These are phyloP conservation scores for Cryptococcus sp. DNA, from an alignment of 1,284 basidiomycete genomes.

Conservation along the genomic window DNA sequence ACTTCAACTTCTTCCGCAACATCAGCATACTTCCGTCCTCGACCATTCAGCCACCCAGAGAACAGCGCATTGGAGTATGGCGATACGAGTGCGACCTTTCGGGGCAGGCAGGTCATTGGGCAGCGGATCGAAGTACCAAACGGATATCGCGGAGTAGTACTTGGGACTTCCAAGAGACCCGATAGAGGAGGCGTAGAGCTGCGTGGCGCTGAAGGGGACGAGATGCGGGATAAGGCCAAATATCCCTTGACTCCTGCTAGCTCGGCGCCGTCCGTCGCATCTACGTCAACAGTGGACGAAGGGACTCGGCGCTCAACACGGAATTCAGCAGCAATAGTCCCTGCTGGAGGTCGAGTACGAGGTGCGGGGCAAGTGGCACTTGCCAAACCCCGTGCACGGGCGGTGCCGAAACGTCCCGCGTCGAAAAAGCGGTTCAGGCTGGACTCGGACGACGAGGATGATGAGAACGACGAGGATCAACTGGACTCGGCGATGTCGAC, in stretches of 20 bases:
- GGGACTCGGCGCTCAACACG: not conserved
- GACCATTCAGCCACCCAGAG: constrained; percentile 14
- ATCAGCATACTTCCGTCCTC: constrained; percentile 38
- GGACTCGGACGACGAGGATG: constrained; percentile 37
- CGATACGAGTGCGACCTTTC: constrained; percentile 33
- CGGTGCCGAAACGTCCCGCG: not conserved
- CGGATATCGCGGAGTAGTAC: constrained; percentile 38
- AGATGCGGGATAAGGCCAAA: not conserved
- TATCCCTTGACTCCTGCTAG: constrained; percentile 17
- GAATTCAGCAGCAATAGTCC: constrained; percentile 10
- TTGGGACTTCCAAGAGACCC: constrained; percentile 25
- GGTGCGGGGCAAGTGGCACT: constrained; percentile 47
- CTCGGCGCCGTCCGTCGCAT: constrained; percentile 6
- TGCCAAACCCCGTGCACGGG: constrained; percentile 24
- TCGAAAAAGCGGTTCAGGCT: constrained; percentile 29
- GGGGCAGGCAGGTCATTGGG: constrained; percentile 41
- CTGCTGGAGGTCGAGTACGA: constrained; percentile 19
- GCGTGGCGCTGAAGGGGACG: not conserved
- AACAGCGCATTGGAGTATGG: constrained; percentile 7
- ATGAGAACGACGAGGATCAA: constrained; percentile 28
- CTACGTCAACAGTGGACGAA: not conserved
- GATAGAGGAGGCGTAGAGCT: constrained; percentile 26
- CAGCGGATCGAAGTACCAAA: constrained; percentile 37
- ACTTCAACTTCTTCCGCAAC: constrained; percentile 19
- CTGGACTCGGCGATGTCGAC: not conserved